Evolutionary conservation across 495 filamentous ascomycete genomes (phyloP).

Genomic region (Hypoxylon fragiforme): DNA sequence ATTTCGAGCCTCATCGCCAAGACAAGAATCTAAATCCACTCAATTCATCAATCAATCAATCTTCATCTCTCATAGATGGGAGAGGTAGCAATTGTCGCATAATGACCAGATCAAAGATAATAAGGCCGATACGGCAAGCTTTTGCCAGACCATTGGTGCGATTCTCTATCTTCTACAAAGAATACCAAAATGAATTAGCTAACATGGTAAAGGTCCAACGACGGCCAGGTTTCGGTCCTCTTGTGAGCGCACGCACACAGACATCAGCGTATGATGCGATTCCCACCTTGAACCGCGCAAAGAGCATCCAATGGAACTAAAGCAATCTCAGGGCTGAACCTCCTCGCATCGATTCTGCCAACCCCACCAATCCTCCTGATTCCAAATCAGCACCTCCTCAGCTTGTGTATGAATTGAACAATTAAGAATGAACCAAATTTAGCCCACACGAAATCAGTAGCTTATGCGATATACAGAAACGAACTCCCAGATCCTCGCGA

Average conservation of each 20-base stretch:
- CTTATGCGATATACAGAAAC: slow-evolving; percentile 30
- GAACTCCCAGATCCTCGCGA: slow-evolving; percentile 28
- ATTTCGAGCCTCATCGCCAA: slow-evolving; percentile 19
- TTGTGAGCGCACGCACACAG: slow-evolving; percentile 28
- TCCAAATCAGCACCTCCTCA: slow-evolving; percentile 10
- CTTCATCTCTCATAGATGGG: slow-evolving; percentile 1
- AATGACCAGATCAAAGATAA: slow-evolving; percentile 34
- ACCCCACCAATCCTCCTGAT: too few species aligned
- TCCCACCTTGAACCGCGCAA: background rate
- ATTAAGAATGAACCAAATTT: background rate
- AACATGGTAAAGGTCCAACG: slow-evolving; percentile 31
- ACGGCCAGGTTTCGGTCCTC: slow-evolving; percentile 18
- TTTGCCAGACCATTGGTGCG: slow-evolving; percentile 33
- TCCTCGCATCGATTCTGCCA: too few species aligned
- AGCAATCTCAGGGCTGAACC: slow-evolving; percentile 1
- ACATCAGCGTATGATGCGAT: slow-evolving; percentile 25
- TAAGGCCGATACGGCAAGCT: slow-evolving; percentile 35
- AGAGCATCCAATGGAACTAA: background rate
- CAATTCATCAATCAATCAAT: slow-evolving; percentile 15
- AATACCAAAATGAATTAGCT: slow-evolving; percentile 4
- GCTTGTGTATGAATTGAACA: slow-evolving; percentile 31
- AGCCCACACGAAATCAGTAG: background rate
- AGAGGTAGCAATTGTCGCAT: slow-evolving; percentile 18
- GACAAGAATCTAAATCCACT: slow-evolving; percentile 19
- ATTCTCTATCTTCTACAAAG: background rate